phyloP scores from a whole-genome alignment of 192 early-diverging fungal genomes.

The Umbelopsis ramanniana region DNA sequence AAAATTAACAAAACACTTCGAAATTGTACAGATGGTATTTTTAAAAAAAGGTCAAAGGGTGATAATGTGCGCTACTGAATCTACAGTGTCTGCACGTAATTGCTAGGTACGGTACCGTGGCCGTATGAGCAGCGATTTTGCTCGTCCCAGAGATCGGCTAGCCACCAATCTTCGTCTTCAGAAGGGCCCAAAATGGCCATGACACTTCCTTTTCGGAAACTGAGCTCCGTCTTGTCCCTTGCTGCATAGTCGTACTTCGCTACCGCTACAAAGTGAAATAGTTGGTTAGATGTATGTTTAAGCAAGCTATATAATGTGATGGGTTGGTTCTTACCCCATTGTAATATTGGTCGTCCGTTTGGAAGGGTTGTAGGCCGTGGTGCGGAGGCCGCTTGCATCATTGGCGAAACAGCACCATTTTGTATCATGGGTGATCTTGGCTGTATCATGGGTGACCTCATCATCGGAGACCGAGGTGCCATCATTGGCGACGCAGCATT shows the following conservation, averaged over 20 bases:
- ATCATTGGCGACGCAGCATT: conserved; percentile 13
- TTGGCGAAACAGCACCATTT: background rate
- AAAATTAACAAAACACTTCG: no score
- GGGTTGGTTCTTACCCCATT: conserved; percentile 17
- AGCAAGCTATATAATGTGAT: background rate
- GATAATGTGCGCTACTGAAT: background rate
- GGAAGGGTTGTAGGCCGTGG: background rate
- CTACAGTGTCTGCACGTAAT: conserved; percentile 18
- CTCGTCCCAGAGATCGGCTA: conserved; percentile 27
- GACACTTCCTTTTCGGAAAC: conserved; percentile 16
- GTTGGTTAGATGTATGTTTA: background rate
- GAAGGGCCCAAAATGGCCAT: conserved; percentile 23
- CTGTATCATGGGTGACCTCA: background rate
- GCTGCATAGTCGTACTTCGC: conserved; percentile 23
- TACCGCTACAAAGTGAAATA: background rate
- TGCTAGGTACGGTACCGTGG: conserved; percentile 21
- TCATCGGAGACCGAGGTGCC: conserved; percentile 8
- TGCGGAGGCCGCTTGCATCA: background rate
- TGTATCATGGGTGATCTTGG: conserved; percentile 17
- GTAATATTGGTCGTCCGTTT: conserved; percentile 10
- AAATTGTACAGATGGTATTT: background rate
- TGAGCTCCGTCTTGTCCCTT: background rate
- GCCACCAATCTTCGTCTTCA: conserved; percentile 17
- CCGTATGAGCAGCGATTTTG: background rate
- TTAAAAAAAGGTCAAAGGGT: background rate